Evolutionary conservation across 2,329 filamentous ascomycete genomes (phyloP), one percentile per base, ranked within the genome.

Genomic region (Fonsecaea nubica): DNA sequence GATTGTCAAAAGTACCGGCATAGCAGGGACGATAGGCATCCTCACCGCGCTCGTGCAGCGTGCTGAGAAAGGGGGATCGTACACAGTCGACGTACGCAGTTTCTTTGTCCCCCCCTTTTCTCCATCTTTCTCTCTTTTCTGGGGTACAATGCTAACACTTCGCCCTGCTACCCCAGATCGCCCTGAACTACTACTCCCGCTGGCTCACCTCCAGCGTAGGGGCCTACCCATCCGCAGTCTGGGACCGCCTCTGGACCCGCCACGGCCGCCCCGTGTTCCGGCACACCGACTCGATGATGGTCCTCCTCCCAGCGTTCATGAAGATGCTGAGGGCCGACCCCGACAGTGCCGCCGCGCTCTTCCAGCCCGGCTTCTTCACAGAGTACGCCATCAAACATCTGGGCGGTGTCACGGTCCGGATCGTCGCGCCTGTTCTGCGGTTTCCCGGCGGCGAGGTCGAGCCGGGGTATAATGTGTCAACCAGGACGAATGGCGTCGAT

Each of bases 1-100:
- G 21, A 25, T 25, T 25, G 21, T 25, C 21, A 25, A 25, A 25
- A 25, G 88, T 25, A 91, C 89, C 0, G 90, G 89, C 35, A 90
- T 87, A 73, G 88, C 91, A 79, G 89, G 89, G 2, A 87, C 87
- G 53, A 87, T 90, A 70, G 87, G 88, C 2, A 89, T 88, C 0
- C 76, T 92, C 36, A 82, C 83, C 0, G 89, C 88, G 0, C 80
- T 92, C 4, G 87, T 86, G 71, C 83, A 85, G 71, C 83, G 90
- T 36, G 85, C 88, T 0, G 87, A 82, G 8, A 75, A 78, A 12
- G 89, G 89, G n/a, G 66, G 63, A 30, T 40, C 21, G 13, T 69
- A 65, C 33, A 45, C 45, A 13, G 33, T 62, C 9, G 59, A 65
- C 12, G 25, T 25, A 25, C 25, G 25, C 2, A 25, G 25, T 25